A percentile compares a stretch with the other conserved stretches of the same genome.
Conservation (phyloP, 768 basidiomycete species). For the Symmetrospora coprosmae region DNA sequence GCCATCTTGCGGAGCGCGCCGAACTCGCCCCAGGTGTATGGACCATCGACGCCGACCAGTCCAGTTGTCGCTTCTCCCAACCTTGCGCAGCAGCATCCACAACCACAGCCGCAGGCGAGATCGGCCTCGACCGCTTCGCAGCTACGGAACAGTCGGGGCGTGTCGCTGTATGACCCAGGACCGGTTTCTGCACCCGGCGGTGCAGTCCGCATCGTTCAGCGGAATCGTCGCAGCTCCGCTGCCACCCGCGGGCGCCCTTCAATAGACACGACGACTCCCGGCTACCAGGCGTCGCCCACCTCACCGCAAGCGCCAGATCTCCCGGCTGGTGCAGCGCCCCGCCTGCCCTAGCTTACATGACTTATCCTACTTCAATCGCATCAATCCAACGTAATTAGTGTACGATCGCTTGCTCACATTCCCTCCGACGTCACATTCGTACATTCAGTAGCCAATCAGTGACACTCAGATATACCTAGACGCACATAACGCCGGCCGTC, state of each 20-base stretch:
- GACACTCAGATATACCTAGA: too few species aligned
- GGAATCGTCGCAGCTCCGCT: slow-evolving; percentile 2
- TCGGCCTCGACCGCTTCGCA: background rate
- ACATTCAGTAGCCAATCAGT: too few species aligned
- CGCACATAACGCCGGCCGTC: too few species aligned
- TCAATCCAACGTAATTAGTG: too few species aligned
- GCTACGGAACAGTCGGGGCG: background rate
- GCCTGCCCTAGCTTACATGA: background rate
- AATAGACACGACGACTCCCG: background rate
- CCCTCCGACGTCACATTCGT: too few species aligned
- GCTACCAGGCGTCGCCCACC: background rate
- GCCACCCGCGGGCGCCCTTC: slow-evolving; percentile 10
- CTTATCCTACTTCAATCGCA: background rate
- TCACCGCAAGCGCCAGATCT: background rate
- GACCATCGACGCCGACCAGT: too few species aligned
- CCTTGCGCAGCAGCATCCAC: background rate
- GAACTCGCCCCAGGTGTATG: too few species aligned
- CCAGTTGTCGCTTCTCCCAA: too few species aligned
- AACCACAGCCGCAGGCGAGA: background rate
- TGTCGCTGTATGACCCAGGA: slow-evolving; percentile 10
- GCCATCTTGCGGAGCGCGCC: slow-evolving; percentile 23
- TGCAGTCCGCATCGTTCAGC: slow-evolving; percentile 15
- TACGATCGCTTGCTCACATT: too few species aligned
- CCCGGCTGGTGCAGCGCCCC: slow-evolving; percentile 12
- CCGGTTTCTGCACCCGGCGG: slow-evolving; percentile 17